Evolutionary conservation across 768 basidiomycete species (phyloP).

Genomic region (Termitomyces bulborhizus): DNA sequence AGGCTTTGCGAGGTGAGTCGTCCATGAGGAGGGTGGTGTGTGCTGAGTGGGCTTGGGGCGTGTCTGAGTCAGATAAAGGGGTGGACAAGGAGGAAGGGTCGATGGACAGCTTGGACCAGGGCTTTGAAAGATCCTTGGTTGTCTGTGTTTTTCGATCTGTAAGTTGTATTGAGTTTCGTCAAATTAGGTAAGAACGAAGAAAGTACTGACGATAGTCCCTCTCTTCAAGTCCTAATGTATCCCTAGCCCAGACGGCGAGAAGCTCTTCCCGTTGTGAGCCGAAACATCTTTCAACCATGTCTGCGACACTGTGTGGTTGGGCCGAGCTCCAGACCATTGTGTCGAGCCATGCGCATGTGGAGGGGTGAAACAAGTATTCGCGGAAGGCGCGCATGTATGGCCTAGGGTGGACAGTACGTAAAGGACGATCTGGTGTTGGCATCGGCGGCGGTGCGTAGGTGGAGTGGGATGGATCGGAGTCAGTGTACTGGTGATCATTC

Average conservation of each 20-base stretch:
- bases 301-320: conserved; percentile 69
- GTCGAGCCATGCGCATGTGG: conserved; percentile 64
- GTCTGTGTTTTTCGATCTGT: conserved; percentile 46
- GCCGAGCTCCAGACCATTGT: conserved; percentile 90
- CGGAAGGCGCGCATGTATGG: conserved; percentile 62
- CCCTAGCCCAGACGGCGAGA: conserved; percentile 72
- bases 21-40: conserved; percentile 44
- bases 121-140: conserved; percentile 68
- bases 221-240: conserved; percentile 61
- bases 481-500: no score
- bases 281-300: conserved; percentile 68
- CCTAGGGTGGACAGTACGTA: conserved; percentile 45
- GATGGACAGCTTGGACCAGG: conserved; percentile 44
- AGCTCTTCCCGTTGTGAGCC: conserved; percentile 34
- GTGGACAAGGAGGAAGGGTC: background rate
- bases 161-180: background rate
- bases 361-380: conserved; percentile 54
- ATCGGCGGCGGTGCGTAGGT: background rate
- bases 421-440: conserved; percentile 4
- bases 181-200: background rate
- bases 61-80: background rate
- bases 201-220: conserved; percentile 58
- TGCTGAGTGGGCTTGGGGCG: conserved; percentile 30
- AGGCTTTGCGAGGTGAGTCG: conserved; percentile 50
- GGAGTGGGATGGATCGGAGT: background rate